phyloP scores from a whole-genome alignment of 2,329 filamentous ascomycete species.

The Gnomoniopsis sp. region DNA sequence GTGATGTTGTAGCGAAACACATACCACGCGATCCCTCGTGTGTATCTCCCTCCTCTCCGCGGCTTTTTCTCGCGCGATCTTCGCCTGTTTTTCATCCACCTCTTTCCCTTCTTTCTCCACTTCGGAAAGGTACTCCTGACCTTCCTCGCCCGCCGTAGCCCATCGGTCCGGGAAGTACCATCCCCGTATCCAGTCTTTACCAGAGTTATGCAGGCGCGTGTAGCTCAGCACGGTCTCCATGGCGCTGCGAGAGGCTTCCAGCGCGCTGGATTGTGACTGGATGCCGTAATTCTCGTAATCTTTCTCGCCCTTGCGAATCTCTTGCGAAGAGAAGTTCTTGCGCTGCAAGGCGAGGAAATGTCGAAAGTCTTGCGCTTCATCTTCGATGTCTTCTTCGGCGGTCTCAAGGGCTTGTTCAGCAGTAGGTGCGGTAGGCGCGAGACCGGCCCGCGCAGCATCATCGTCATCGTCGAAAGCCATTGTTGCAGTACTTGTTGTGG shows the following conservation, averaged over 20 bases:
- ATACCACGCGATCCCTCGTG: conserved; percentile 53
- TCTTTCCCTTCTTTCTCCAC: conserved; percentile 8
- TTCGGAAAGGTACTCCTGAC: not conserved
- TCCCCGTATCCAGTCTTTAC: conserved; percentile 58
- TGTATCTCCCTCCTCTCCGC: conserved; percentile 24
- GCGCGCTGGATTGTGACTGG: conserved; percentile 69
- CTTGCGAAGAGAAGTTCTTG: conserved; percentile 50
- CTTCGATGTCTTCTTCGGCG: conserved; percentile 63
- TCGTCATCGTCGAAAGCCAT: conserved; percentile 31
- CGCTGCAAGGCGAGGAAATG: conserved; percentile 57
- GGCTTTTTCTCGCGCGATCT: conserved; percentile 10
- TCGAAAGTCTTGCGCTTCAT: conserved; percentile 84
- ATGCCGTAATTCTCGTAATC: conserved; percentile 96
- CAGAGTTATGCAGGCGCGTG: conserved; percentile 69
- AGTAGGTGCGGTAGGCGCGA: conserved; percentile 19
- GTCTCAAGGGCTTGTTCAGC: conserved; percentile 29
- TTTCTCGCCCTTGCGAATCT: conserved; percentile 91
- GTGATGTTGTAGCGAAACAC: conserved; percentile 66
- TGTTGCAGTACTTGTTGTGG: not conserved
- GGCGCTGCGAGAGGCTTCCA: conserved; percentile 77
- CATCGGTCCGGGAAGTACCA: conserved; percentile 69
- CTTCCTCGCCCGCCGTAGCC: conserved; percentile 26
- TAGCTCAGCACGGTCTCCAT: conserved; percentile 85
- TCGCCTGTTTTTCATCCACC: conserved; percentile 34
- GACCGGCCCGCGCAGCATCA: conserved; percentile 22